phyloP scores from a whole-genome alignment of 2,329 filamentous ascomycete species.

The Lachnellula arida region DNA sequence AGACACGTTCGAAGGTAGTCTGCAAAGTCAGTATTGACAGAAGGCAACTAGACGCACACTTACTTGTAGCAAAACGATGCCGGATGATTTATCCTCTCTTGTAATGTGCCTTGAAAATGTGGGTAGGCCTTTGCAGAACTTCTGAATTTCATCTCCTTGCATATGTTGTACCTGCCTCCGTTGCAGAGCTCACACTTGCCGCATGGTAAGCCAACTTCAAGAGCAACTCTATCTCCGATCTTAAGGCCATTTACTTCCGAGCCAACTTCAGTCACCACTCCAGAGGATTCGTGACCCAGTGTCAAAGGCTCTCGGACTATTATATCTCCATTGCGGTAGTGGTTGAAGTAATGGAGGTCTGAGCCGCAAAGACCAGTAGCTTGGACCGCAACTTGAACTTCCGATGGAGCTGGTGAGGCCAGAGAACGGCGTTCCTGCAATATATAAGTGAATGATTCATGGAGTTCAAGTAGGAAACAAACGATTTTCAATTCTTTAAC shows the following conservation, averaged over 20 bases:
- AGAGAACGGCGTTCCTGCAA: constrained; percentile 29
- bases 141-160: constrained; percentile 50
- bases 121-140: constrained; percentile 34
- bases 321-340: constrained; percentile 93
- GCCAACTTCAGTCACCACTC: constrained; percentile 74
- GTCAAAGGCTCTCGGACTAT: constrained; percentile 84
- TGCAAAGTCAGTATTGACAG: constrained; percentile 6
- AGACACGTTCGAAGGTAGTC: constrained; percentile 62
- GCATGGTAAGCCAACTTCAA: constrained; percentile 94
- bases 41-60: background rate
- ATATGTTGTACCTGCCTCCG: constrained; percentile 91
- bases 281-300: constrained; percentile 89
- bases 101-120: constrained; percentile 33
- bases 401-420: constrained; percentile 32
- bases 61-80: constrained; percentile 91
- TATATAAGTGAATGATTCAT: background rate
- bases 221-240: constrained; percentile 83
- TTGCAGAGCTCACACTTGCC: constrained; percentile 82
- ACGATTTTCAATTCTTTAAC: constrained; percentile 30
- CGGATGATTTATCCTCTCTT: constrained; percentile 70
- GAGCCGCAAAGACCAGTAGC: constrained; percentile 97
- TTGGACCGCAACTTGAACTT: constrained; percentile 84
- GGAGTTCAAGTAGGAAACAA: constrained; percentile 15
- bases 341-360: constrained; percentile 96
- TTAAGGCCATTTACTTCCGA: constrained; percentile 72